Conservation (phyloP, 2,329 filamentous ascomycete genomes). For the Phialophora expanda region DNA sequence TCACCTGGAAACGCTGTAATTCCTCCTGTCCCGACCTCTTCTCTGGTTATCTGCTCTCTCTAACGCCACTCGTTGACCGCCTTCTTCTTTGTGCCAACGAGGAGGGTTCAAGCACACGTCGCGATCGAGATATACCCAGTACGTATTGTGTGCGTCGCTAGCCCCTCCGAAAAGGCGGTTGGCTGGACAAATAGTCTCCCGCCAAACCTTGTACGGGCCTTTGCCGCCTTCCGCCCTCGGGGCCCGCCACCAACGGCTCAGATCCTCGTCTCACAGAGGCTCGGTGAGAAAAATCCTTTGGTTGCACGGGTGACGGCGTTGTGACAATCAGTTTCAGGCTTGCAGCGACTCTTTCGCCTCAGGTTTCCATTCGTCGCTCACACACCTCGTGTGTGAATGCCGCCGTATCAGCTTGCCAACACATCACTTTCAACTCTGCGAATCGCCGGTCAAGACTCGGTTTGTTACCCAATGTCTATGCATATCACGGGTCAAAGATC, state of each 20-base stretch:
- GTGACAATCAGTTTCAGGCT: conserved; percentile 30
- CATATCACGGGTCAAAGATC: neutral
- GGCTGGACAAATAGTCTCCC: conserved; percentile 33
- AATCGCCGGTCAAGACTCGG: conserved; percentile 16
- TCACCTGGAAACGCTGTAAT: conserved; percentile 23
- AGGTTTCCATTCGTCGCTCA: conserved; percentile 17
- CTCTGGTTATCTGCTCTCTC: neutral
- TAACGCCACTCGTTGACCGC: conserved; percentile 19
- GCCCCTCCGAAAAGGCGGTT: conserved; percentile 23
- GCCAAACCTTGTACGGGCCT: conserved; percentile 23
- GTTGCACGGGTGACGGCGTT: conserved; percentile 22
- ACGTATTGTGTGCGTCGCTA: neutral
- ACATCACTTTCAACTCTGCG: conserved; percentile 22
- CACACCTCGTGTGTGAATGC: conserved; percentile 7
- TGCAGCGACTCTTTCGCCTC: conserved; percentile 5
- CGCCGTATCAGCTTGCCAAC: conserved; percentile 30
- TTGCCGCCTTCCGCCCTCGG: conserved; percentile 29
- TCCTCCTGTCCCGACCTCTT: neutral
- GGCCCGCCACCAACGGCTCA: conserved; percentile 9
- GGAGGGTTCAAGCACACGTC: neutral
- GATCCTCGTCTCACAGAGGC: neutral
- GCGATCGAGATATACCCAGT: neutral
- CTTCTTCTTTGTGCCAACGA: conserved; percentile 21
- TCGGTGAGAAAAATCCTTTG: conserved; percentile 7
- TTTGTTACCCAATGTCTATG: conserved; percentile 3